Percentiles rank a stretch among this genome's conserved stretches.
Conservation (phyloP, 345 rosid species). For the Salix dunnii region DNA sequence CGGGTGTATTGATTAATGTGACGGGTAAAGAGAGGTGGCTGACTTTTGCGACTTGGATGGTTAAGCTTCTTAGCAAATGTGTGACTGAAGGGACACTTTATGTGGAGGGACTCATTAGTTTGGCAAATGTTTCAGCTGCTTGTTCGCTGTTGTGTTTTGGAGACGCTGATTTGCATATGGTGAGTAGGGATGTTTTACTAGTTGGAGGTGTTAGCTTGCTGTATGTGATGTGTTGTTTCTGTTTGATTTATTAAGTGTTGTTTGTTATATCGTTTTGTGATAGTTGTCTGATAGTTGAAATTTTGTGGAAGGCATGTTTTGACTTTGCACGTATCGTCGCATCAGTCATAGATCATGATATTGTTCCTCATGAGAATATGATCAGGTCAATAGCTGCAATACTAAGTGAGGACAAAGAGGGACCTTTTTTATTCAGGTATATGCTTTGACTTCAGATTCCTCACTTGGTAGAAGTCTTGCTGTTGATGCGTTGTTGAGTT, state of each 20-base stretch:
- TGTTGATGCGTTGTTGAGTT: too few species aligned
- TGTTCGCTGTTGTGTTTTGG: conserved; percentile 76
- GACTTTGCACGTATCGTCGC: conserved; percentile 71
- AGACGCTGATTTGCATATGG: conserved; percentile 84
- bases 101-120: conserved; percentile 73
- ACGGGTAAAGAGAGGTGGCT: conserved; percentile 64
- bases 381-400: conserved; percentile 68
- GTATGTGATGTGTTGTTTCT: conserved; percentile 5
- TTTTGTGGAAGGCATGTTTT: conserved; percentile 84
- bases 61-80: conserved; percentile 82
- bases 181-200: conserved; percentile 31
- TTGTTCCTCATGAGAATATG: conserved; percentile 64
- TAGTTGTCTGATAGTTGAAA: conserved; percentile 46
- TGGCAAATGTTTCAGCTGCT: conserved; percentile 57
- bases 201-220: conserved; percentile 18
- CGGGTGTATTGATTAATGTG: conserved; percentile 65
- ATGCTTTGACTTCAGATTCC: conserved; percentile 12
- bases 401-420: conserved; percentile 64
- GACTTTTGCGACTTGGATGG: conserved; percentile 69
- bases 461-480: too few species aligned
- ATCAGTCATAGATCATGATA: conserved; percentile 58
- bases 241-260: conserved; percentile 22
- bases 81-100: conserved; percentile 82
- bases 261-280: conserved; percentile 25
- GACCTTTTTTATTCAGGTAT: conserved; percentile 75